Evolutionary conservation across 257 asterid species (phyloP), one percentile per base, ranked within the genome.

Genomic region (Fraxinus anomala): DNA sequence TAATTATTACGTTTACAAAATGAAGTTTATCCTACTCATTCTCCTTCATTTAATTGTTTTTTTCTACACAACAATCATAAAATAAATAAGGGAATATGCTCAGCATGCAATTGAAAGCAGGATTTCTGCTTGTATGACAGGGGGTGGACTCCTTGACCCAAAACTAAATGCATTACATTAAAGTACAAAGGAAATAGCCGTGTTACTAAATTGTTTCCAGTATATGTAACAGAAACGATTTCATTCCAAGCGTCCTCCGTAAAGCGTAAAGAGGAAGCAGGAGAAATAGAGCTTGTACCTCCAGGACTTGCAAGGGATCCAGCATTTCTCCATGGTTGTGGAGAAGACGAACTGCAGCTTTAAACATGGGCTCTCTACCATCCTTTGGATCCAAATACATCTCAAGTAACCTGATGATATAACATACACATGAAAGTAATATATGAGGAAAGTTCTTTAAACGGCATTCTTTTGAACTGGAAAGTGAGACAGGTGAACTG

Each of bases 351-450:
- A 92, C 94, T 63, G 97, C 99, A 67, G 97, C 97, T 83, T 88
- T 90, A 70, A 93, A 85, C 99, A 96, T 92, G 80, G 98, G 95
- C 79, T 86, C 92, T 87, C 96, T 89, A 39, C 94, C 97, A 81
- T 93, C 94, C 89, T 89, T 84, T 47, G 99, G 98, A 68, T 96
- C 90, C 91, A 96, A 87, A 89, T 96, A 96, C 94, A 96, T 93
- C 79, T 92, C 95, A 72, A 96, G 97, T 84, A 96, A 85, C 89
- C 99, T 94, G 84, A 82, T 70, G 78, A 82, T 6, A 70, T 68
- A 81, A 74, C 31, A 80, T 69, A 77, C 14, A 24, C 23, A 73
- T 72, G 68, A 56, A 66, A 75, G 44, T 73, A 67, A 83, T 44
- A 68, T 56, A 23, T 19, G 51, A 81, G 39, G 36, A 44, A 80